Conservation (phyloP, 768 basidiomycete genomes). For the Agrocybe praecox region DNA sequence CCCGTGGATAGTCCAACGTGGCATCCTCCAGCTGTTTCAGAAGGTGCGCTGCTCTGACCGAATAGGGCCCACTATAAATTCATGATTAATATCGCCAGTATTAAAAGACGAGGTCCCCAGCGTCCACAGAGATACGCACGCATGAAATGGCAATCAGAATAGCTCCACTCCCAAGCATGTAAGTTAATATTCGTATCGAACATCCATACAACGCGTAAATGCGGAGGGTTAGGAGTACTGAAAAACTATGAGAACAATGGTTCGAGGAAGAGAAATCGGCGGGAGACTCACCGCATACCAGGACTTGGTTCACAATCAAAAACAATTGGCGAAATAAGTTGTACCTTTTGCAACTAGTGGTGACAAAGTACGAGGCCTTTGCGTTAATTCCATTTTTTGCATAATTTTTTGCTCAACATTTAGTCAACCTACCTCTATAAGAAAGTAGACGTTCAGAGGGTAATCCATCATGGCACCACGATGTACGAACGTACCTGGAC, state of each 20-base stretch:
- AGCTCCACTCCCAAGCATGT: constrained; percentile 32
- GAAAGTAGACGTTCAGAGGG: constrained; percentile 14
- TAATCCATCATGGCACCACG: not conserved
- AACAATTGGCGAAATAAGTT: constrained; percentile 41
- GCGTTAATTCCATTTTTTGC: too few species aligned
- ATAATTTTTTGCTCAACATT: not conserved
- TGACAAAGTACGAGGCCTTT: not conserved
- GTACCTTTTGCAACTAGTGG: constrained; percentile 40
- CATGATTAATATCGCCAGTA: not conserved
- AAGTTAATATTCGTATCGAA: constrained; percentile 36
- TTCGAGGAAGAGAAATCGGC: not conserved
- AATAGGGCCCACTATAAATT: constrained; percentile 43
- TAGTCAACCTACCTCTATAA: constrained; percentile 12
- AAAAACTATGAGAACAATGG: not conserved
- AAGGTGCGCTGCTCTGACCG: constrained; percentile 33
- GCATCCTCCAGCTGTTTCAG: constrained; percentile 30
- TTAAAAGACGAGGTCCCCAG: not conserved
- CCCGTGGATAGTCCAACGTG: constrained; percentile 30
- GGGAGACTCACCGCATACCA: constrained; percentile 43
- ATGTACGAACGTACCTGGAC: constrained; percentile 18
- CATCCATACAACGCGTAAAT: constrained; percentile 52
- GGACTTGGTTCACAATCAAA: constrained; percentile 44
- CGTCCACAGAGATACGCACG: constrained; percentile 38
- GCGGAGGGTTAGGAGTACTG: constrained; percentile 48
- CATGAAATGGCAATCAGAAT: constrained; percentile 31